Base-by-base conservation (phyloP, 768 basidiomycete species). In the Rossbeevera mucosa region DNA sequence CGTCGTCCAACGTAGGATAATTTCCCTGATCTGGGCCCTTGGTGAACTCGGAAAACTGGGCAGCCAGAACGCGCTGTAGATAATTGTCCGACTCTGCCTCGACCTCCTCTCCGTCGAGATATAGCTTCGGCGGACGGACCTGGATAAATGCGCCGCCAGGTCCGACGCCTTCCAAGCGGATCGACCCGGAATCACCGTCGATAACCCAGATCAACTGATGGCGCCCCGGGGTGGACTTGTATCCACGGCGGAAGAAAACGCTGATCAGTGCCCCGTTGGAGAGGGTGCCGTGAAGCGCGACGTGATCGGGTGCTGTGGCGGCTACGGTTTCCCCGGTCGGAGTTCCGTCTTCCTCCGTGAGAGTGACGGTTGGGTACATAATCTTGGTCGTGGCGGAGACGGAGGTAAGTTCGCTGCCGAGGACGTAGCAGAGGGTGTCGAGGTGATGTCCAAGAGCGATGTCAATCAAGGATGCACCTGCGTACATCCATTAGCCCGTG, bases 181-280 rank as follows among this genome's bases (percentile, higher is more conserved):
- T 52, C 8, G 54, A 55, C 7, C 50, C 54, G 4, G 46, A 22
- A 3, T 55, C 54, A 24, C 54, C 54, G n/a, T 55, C 42, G 36
- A 55, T 55, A 5, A 52, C 36, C 54, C 50, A 55, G 22, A 52
- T 28, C 12, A 55, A 43, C 21, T 47, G 46, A 21, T 55, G 50
- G 24, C 54, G 54, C 24, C 54, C 54, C 0, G 54, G 54, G 0
- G 47, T 51, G 5, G 54, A 55, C 16, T 51, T 55, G 46, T 55
- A 44, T 24, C 54, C 54, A 28, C 49, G 41, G 12, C 28, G 46
- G 41, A 28, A 33, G 42, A 46, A 43, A 26, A 55, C 42, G 33
- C 41, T 55, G 13, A 44, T 22, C 1, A 55, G 29, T n/a, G 54
- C 50, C 21, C 50, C 54, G 12, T 55, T 55, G 18, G 44, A 25